Base-by-base conservation (phyloP, 805 yeast species). In the Wickerhamomyces rabaulensis region DNA sequence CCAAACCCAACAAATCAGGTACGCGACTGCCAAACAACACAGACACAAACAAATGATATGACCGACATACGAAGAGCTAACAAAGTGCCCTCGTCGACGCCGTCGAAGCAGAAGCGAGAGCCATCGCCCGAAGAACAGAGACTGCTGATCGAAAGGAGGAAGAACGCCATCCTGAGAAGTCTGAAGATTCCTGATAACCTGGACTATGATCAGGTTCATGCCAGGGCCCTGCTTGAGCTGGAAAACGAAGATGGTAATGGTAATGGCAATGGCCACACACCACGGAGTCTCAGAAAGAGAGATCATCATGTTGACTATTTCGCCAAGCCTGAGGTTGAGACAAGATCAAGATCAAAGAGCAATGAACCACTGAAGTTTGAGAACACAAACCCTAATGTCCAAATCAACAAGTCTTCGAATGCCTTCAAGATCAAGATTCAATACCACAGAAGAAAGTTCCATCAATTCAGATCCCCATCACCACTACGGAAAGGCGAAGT, bases 171-270 rank as follows among this genome's bases (percentile, higher is more conserved):
- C 16, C 55, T 67, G 40, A 62, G 59, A 42, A 62, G 55, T 1
- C 57, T 70, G 31, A 57, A 59, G 41, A 70, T 70, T 25, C 67
- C 72, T 0, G 73, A 68, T 43, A 70, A 70, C 49, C 66, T 66
- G 46, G 58, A 62, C 16, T 69, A 69, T 49, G 66, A 65, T 38
- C 54, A 60, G 8, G 54, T 70, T 4, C 67, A 65, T 23, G 63
- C 65, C 41, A 63, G 65, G 42, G 64, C 66, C 47, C 49, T 64
- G 27, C 35, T 50, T n/a, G 60, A 55, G 17, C 52, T 52, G 9
- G 52, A 52, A 3, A 39, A 27, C 16, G 50, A 46, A 1, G 44
- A 48, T 19, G 47, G 42, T 8, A 46, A 48, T 22, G 23, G 23
- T 8, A 22, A 49, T 17, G 47, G 42, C 5, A 46, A 47, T 12